Conservation (phyloP, 2,329 filamentous ascomycete species). For the Fusarium algeriense region DNA sequence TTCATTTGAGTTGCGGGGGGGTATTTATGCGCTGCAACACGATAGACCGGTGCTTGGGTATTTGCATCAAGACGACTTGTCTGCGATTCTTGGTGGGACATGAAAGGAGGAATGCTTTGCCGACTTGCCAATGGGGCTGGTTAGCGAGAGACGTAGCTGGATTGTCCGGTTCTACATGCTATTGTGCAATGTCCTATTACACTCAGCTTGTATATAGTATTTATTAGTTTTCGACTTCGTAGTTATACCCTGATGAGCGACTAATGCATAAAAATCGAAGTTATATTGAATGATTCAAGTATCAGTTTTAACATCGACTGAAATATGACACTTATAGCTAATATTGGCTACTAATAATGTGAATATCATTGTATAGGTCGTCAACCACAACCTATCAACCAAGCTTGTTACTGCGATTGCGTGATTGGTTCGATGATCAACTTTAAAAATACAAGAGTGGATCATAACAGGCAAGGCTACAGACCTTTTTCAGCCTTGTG, state of each 20-base stretch:
- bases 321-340: neutral
- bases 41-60: constrained; percentile 38
- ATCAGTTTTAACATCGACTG: neutral
- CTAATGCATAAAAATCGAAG: constrained; percentile 50
- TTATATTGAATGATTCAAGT: constrained; percentile 42
- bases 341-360: neutral
- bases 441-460: constrained; percentile 32
- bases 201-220: constrained; percentile 47
- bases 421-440: constrained; percentile 35
- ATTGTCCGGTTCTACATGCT: constrained; percentile 41
- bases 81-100: constrained; percentile 38
- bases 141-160: constrained; percentile 38
- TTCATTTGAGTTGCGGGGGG: constrained; percentile 25
- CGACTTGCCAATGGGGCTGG: constrained; percentile 35
- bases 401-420: constrained; percentile 19
- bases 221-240: constrained; percentile 52
- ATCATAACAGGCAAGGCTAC: constrained; percentile 41
- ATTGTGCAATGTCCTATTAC: constrained; percentile 21
- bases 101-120: constrained; percentile 18
- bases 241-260: constrained; percentile 55
- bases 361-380: neutral
- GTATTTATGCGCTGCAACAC: constrained; percentile 20
- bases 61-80: constrained; percentile 40
- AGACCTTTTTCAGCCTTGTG: constrained; percentile 43
- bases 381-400: neutral